A percentile compares a stretch with the other conserved stretches of the same genome.
Evolutionary conservation across 306 rosid genomes (phyloP).

Genomic region (Bauhinia variegata): DNA sequence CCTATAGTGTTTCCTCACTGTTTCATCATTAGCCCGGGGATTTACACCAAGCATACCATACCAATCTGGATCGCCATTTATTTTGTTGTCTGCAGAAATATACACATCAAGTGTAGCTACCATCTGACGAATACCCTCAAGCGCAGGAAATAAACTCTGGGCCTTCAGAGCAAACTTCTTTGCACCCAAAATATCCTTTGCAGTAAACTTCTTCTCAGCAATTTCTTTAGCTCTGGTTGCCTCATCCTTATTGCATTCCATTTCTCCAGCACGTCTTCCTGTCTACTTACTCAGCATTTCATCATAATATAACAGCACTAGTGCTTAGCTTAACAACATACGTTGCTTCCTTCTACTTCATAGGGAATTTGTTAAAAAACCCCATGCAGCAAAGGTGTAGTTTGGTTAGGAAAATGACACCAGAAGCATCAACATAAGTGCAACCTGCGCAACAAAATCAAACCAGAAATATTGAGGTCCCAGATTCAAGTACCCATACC

Average conservation of each 20-base stretch:
- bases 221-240: slow-evolving; percentile 81
- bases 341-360: slow-evolving; percentile 16
- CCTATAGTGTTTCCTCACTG: slow-evolving; percentile 73
- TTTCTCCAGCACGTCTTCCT: slow-evolving; percentile 36
- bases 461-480: no score
- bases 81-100: slow-evolving; percentile 67
- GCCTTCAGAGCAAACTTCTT: slow-evolving; percentile 91
- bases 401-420: no score
- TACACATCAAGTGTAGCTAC: slow-evolving; percentile 79
- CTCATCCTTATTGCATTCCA: slow-evolving; percentile 98
- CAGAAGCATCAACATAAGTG: no score
- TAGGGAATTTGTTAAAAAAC: not conserved
- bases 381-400: no score
- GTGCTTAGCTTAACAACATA: slow-evolving; percentile 29
- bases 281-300: slow-evolving; percentile 29
- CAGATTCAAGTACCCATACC: no score
- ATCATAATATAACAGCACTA: slow-evolving; percentile 31
- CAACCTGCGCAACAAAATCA: no score
- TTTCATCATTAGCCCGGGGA: slow-evolving; percentile 70
- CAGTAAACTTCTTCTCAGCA: slow-evolving; percentile 79
- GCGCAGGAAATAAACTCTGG: slow-evolving; percentile 70
- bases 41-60: slow-evolving; percentile 81
- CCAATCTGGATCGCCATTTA: slow-evolving; percentile 84
- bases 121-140: slow-evolving; percentile 82
- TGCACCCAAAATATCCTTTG: slow-evolving; percentile 67